phyloP scores from a whole-genome alignment of 2,329 filamentous ascomycete species.

The Beauveria medogensis region DNA sequence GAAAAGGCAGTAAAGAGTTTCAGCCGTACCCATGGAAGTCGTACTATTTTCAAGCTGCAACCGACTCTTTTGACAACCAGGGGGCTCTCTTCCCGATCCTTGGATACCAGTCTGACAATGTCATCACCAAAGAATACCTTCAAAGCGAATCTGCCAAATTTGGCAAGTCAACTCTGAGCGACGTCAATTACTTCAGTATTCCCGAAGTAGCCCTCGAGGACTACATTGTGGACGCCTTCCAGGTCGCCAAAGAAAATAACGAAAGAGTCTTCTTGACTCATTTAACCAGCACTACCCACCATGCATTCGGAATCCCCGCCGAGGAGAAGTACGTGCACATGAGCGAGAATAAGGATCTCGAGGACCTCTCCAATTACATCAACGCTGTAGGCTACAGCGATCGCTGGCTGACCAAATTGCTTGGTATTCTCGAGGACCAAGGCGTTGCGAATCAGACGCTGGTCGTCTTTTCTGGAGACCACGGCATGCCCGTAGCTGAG shows the following conservation, averaged over 20 bases:
- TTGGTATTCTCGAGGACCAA: slow-evolving; percentile 24
- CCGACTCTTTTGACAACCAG: slow-evolving; percentile 27
- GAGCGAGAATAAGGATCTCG: slow-evolving; percentile 19
- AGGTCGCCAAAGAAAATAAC: slow-evolving; percentile 20
- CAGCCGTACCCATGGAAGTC: slow-evolving; percentile 24
- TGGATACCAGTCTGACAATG: slow-evolving; percentile 22
- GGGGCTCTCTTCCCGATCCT: slow-evolving; percentile 22
- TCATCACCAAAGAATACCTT: slow-evolving; percentile 24
- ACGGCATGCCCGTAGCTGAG: slow-evolving; percentile 25
- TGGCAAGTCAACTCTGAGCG: slow-evolving; percentile 20
- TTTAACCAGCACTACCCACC: slow-evolving; percentile 29
- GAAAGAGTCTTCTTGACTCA: slow-evolving; percentile 28
- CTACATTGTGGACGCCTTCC: slow-evolving; percentile 26
- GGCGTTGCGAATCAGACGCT: slow-evolving; percentile 26
- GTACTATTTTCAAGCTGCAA: slow-evolving; percentile 25
- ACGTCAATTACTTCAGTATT: slow-evolving; percentile 29
- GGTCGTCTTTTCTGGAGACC: slow-evolving; percentile 26
- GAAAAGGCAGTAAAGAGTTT: slow-evolving; percentile 14
- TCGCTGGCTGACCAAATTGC: slow-evolving; percentile 24
- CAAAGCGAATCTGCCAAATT: slow-evolving; percentile 21
- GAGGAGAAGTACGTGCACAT: slow-evolving; percentile 20
- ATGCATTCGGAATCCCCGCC: slow-evolving; percentile 23
- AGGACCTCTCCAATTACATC: slow-evolving; percentile 26
- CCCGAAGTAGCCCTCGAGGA: slow-evolving; percentile 24
- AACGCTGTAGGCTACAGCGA: slow-evolving; percentile 27